Evolutionary conservation across 805 yeast species (phyloP).

Genomic region (Saturnispora kantuleensis): DNA sequence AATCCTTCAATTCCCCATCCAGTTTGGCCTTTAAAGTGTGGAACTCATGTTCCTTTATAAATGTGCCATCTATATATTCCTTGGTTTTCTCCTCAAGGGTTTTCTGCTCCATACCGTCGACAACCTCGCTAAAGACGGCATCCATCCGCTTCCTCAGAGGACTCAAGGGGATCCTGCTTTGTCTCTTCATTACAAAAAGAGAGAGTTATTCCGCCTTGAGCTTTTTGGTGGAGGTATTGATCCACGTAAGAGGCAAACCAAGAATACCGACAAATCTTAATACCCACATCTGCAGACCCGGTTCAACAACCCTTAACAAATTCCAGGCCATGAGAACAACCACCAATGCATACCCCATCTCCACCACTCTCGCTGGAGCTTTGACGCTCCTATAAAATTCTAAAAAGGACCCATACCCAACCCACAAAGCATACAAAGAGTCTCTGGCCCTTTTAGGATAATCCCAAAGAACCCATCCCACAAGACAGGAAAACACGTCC

Average conservation of each 20-base stretch:
- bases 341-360: not conserved
- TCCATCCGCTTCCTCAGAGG: conserved; percentile 2
- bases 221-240: not conserved
- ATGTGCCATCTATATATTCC: conserved; percentile 4
- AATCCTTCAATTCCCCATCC: not conserved
- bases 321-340: conserved; percentile 5
- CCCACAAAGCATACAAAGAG: conserved; percentile 3
- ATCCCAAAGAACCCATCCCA: conserved; percentile 2
- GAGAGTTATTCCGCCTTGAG: not conserved
- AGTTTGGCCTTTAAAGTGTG: not conserved
- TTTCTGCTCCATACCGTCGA: conserved; percentile 3
- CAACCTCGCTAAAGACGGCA: conserved; percentile 1
- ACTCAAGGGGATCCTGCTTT: conserved; percentile 2
- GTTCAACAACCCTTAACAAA: conserved; percentile 1
- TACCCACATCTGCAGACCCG: not conserved
- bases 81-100: not conserved
- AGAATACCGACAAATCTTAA: not conserved
- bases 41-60: conserved; percentile 3
- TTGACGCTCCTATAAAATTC: conserved; percentile 2
- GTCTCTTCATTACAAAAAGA: not conserved
- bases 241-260: conserved; percentile 5
- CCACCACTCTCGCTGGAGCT: not conserved
- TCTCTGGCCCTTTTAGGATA: not conserved
- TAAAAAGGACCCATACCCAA: not conserved
- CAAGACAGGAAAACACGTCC: not conserved